Evolutionary conservation across 495 filamentous ascomycete species (phyloP).

Genomic region (Podospora sp.): DNA sequence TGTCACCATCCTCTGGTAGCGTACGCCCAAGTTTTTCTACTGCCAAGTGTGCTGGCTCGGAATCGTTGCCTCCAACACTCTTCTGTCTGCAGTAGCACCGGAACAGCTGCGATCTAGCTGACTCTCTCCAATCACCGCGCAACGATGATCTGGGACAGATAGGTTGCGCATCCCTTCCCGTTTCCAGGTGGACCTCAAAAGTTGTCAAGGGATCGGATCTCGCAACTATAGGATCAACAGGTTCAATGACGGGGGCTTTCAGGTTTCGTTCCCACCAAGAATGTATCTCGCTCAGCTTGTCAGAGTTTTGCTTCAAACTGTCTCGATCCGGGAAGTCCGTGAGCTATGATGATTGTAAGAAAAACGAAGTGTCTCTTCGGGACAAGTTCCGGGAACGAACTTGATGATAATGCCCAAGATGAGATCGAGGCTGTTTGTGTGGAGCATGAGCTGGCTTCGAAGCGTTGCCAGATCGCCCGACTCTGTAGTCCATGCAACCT

Average conservation of each 20-base stretch:
- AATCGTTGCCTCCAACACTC: too few relatives aligned
- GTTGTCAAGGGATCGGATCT: not conserved
- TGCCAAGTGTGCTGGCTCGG: not conserved
- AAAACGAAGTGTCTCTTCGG: too few relatives aligned
- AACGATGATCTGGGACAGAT: not conserved
- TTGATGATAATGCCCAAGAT: constrained; percentile 23
- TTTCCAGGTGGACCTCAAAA: constrained; percentile 8
- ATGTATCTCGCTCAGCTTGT: constrained; percentile 9
- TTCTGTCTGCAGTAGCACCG: not conserved
- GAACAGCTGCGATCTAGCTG: constrained; percentile 1
- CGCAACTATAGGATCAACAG: not conserved
- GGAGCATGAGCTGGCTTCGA: constrained; percentile 24
- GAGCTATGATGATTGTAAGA: not conserved
- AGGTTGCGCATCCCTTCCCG: not conserved
- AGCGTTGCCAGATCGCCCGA: constrained; percentile 23
- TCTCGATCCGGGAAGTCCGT: constrained; percentile 6
- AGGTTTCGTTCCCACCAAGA: constrained; percentile 10
- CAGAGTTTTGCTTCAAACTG: not conserved
- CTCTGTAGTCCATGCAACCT: constrained; percentile 26
- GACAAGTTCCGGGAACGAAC: too few relatives aligned
- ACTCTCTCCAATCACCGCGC: constrained; percentile 3
- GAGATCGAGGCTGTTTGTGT: constrained; percentile 25
- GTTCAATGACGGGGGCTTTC: not conserved
- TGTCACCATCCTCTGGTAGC: not conserved
- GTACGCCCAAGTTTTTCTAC: not conserved